Percentiles rank a stretch among this genome's conserved stretches.
phyloP scores from a whole-genome alignment of 768 basidiomycete genomes.

The Mycena olivaceomarginata region DNA sequence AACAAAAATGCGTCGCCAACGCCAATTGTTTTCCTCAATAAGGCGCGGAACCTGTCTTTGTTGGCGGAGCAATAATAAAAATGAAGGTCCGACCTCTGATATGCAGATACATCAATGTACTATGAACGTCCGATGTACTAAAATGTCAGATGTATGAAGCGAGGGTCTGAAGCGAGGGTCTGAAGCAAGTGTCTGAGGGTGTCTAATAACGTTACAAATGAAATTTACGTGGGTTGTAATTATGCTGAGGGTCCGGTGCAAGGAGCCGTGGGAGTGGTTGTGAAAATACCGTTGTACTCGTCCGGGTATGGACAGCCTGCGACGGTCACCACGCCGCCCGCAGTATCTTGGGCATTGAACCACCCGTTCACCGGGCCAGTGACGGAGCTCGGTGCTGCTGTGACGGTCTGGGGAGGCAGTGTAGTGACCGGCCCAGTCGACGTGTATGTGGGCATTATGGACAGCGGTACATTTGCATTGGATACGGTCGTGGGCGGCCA shows the following conservation, averaged over 20 bases:
- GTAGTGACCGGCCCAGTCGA: conserved; percentile 75
- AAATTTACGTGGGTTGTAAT: conserved; percentile 8
- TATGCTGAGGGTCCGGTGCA: conserved; percentile 51
- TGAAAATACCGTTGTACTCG: conserved; percentile 57
- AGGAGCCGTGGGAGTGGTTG: conserved; percentile 49
- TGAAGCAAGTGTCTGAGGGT: background rate
- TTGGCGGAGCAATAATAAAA: background rate
- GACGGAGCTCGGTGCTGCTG: conserved; percentile 59
- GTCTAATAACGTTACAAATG: conserved; percentile 2
- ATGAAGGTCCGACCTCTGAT: background rate
- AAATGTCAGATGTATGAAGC: background rate
- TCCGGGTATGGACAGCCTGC: conserved; percentile 74
- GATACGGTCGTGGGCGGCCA: conserved; percentile 75
- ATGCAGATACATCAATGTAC: conserved; percentile 10
- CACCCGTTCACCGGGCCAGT: conserved; percentile 73
- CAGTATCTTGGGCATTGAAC: conserved; percentile 72
- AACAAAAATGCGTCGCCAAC: too few species aligned
- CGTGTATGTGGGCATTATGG: conserved; percentile 78
- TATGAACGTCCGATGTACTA: conserved; percentile 23
- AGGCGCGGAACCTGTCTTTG: too few species aligned
- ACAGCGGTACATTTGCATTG: conserved; percentile 59
- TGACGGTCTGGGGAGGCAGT: conserved; percentile 73
- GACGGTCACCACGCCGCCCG: conserved; percentile 65
- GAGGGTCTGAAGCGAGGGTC: background rate
- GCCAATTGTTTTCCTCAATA: too few species aligned